Evolutionary conservation across 2,329 filamentous ascomycete genomes (phyloP).

Genomic region (Talaromyces rugulosus): DNA sequence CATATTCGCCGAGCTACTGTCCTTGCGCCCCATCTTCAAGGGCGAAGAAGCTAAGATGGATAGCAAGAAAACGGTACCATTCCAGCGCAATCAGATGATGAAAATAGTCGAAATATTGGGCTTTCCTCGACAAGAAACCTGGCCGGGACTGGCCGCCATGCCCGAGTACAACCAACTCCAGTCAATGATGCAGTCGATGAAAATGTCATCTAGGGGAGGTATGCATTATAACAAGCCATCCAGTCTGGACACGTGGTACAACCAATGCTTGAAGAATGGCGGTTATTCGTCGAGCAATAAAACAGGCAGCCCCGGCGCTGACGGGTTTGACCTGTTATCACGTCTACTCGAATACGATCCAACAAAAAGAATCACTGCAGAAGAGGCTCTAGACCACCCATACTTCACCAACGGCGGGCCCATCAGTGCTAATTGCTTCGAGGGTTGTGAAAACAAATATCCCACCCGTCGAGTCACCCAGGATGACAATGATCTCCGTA

Average conservation of each 20-base stretch:
- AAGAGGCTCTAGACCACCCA: slow-evolving; percentile 80
- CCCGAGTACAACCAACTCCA: slow-evolving; percentile 76
- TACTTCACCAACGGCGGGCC: slow-evolving; percentile 73
- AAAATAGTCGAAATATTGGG: slow-evolving; percentile 98
- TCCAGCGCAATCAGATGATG: slow-evolving; percentile 97
- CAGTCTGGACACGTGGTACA: slow-evolving; percentile 75
- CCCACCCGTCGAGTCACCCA: slow-evolving; percentile 85
- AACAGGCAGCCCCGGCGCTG: slow-evolving; percentile 59
- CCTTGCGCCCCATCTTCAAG: slow-evolving; percentile 91
- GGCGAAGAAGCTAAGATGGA: slow-evolving; percentile 99
- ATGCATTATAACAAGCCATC: slow-evolving; percentile 51
- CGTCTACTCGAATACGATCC: slow-evolving; percentile 91
- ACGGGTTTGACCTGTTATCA: slow-evolving; percentile 78
- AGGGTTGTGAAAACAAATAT: slow-evolving; percentile 83
- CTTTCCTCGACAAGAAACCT: slow-evolving; percentile 79
- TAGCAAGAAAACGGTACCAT: slow-evolving; percentile 93
- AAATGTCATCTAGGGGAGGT: slow-evolving; percentile 30
- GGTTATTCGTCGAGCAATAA: slow-evolving; percentile 47
- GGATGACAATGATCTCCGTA: slow-evolving; percentile 95
- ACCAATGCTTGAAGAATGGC: slow-evolving; percentile 61
- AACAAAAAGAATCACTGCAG: slow-evolving; percentile 78
- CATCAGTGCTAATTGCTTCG: slow-evolving; percentile 80
- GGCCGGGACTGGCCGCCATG: slow-evolving; percentile 80
- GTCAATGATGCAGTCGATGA: slow-evolving; percentile 36
- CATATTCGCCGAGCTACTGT: slow-evolving; percentile 92